phyloP scores from a whole-genome alignment of 2,329 filamentous ascomycete species.

The Talaromyces sp. region DNA sequence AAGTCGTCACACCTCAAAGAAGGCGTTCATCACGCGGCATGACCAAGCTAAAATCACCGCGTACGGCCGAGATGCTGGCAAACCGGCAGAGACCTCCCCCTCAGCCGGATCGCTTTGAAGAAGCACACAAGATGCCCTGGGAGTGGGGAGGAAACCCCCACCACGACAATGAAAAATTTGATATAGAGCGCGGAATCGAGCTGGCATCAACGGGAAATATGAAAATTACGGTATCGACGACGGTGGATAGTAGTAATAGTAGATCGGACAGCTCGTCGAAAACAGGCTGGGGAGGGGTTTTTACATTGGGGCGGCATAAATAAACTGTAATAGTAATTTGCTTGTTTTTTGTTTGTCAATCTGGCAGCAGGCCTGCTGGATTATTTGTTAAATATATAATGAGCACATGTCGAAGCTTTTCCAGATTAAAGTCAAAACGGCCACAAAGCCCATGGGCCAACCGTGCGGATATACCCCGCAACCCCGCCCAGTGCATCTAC shows the following conservation, averaged over 20 bases:
- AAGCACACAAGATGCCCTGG: background rate
- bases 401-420: background rate
- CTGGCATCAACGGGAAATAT: slow-evolving; percentile 5
- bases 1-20: slow-evolving; percentile 6
- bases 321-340: background rate
- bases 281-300: slow-evolving; percentile 6
- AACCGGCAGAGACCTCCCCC: background rate
- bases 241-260: slow-evolving; percentile 1
- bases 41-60: background rate
- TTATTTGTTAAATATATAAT: background rate
- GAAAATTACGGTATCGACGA: slow-evolving; percentile 7
- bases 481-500: background rate
- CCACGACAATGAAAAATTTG: background rate
- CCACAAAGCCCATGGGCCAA: background rate
- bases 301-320: slow-evolving; percentile 10
- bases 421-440: background rate
- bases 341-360: background rate
- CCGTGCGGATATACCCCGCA: background rate
- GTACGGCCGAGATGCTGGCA: background rate
- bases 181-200: slow-evolving; percentile 10
- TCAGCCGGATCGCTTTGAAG: background rate
- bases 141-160: background rate
- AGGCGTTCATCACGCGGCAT: slow-evolving; percentile 3
- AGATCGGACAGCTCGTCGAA: background rate
- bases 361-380: background rate